Evolutionary conservation across 345 rosid genomes (phyloP).

Genomic region (Mallotus nudiflorus): DNA sequence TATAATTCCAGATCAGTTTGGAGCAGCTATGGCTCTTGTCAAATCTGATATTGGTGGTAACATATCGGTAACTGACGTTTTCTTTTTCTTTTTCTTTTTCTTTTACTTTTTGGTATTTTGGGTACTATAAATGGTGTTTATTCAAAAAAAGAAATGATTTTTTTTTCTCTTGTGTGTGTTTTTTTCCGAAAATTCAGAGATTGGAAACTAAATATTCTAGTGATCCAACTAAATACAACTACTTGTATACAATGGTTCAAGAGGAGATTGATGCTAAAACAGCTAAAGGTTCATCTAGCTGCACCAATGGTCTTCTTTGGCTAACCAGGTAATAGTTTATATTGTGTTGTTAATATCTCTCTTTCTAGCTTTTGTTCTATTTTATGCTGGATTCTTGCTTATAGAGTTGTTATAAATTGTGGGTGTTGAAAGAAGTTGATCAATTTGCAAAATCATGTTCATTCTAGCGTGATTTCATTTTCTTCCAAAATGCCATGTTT

Average conservation of each 20-base stretch:
- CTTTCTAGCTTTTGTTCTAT: background rate
- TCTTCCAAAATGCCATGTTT: no score
- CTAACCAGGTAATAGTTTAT: conserved; percentile 69
- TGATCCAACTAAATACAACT: conserved; percentile 60
- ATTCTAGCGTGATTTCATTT: no score
- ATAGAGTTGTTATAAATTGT: background rate
- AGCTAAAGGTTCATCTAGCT: conserved; percentile 82
- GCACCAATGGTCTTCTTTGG: conserved; percentile 98
- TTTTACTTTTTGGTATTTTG: background rate
- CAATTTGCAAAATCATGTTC: no score
- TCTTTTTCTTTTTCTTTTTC: conserved; percentile 13
- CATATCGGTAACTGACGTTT: conserved; percentile 50
- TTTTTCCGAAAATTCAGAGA: conserved; percentile 35
- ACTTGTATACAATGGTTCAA: conserved; percentile 72
- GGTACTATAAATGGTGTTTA: background rate
- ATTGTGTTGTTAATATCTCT: background rate
- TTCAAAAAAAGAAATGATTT: background rate
- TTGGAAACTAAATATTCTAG: conserved; percentile 75
- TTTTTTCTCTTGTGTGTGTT: background rate
- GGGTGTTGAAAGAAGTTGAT: no score
- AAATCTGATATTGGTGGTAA: conserved; percentile 91
- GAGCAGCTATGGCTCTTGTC: conserved; percentile 87
- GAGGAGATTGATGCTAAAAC: conserved; percentile 78
- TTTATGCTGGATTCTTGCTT: background rate
- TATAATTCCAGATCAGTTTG: conserved; percentile 71